A percentile compares a stretch with the other conserved stretches of the same genome.
Evolutionary conservation across 2,329 filamentous ascomycete genomes (phyloP).

Genomic region (Ophiocordyceps camponoti-saundersi): DNA sequence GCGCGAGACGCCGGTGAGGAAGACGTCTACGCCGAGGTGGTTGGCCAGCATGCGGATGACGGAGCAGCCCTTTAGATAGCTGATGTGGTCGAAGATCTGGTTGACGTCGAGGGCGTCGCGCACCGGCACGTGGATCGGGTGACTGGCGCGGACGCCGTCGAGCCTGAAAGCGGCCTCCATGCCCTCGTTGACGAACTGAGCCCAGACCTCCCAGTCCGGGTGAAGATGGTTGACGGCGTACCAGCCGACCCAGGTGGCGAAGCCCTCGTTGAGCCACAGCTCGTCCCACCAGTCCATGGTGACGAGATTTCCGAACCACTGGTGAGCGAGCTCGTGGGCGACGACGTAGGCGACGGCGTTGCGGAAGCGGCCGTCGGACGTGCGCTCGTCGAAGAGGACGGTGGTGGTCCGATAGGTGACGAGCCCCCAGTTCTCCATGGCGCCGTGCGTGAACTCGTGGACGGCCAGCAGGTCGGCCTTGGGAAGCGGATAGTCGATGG

Average conservation of each 20-base stretch:
- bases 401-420: conserved; percentile 93
- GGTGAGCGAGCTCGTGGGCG: conserved; percentile 91
- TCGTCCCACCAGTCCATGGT: conserved; percentile 97
- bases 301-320: conserved; percentile 91
- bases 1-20: conserved; percentile 75
- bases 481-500: conserved; percentile 81
- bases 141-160: conserved; percentile 78
- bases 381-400: conserved; percentile 87
- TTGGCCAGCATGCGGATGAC: conserved; percentile 92
- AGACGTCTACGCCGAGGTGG: conserved; percentile 73
- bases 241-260: conserved; percentile 98
- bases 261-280: conserved; percentile 89
- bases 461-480: conserved; percentile 85
- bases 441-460: conserved; percentile 76
- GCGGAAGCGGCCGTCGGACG: conserved; percentile 77
- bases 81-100: conserved; percentile 95
- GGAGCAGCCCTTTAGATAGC: conserved; percentile 90
- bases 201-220: conserved; percentile 96
- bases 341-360: conserved; percentile 94
- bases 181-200: conserved; percentile 89
- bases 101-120: conserved; percentile 89
- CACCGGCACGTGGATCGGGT: conserved; percentile 92
- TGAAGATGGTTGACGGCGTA: conserved; percentile 79
- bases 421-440: conserved; percentile 94
- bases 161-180: conserved; percentile 84